Conservation (phyloP, 2,329 filamentous ascomycete genomes). For the Lasiodiplodia sp. region DNA sequence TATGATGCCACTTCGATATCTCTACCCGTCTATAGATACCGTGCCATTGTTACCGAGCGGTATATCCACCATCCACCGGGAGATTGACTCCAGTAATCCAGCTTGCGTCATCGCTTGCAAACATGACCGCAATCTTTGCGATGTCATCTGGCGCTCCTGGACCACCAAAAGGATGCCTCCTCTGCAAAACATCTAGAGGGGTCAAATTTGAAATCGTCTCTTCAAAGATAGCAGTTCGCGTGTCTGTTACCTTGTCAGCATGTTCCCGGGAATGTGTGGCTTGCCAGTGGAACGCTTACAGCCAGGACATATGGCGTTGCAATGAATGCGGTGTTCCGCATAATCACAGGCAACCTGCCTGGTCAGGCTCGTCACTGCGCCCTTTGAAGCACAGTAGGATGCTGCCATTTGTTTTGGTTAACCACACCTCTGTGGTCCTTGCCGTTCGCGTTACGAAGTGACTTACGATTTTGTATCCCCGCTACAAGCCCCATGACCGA, state of each 20-base stretch:
- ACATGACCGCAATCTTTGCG: slow-evolving; percentile 51
- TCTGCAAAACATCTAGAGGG: slow-evolving; percentile 11
- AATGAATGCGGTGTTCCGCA: slow-evolving; percentile 57
- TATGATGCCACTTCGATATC: too few species aligned
- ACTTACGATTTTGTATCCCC: slow-evolving; percentile 33
- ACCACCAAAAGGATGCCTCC: slow-evolving; percentile 43
- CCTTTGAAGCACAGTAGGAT: slow-evolving; percentile 59
- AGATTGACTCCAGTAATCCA: slow-evolving; percentile 53
- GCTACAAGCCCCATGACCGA: slow-evolving; percentile 48
- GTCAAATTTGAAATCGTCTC: slow-evolving; percentile 4
- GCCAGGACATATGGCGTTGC: slow-evolving; percentile 63
- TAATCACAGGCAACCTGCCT: slow-evolving; percentile 59
- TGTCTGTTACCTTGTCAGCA: background rate
- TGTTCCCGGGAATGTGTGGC: background rate
- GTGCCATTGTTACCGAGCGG: background rate
- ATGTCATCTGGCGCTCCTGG: slow-evolving; percentile 43
- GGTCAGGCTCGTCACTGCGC: slow-evolving; percentile 55
- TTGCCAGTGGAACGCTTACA: slow-evolving; percentile 42
- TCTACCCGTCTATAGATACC: too few species aligned
- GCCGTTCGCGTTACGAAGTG: too few species aligned
- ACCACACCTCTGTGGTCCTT: background rate
- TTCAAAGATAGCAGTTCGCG: slow-evolving; percentile 4
- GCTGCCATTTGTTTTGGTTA: background rate
- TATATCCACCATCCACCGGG: slow-evolving; percentile 53
- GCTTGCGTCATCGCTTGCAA: slow-evolving; percentile 55